phyloP scores from a whole-genome alignment of 129 eudicot species.

The Chrysanthemum lavandulifolium region DNA sequence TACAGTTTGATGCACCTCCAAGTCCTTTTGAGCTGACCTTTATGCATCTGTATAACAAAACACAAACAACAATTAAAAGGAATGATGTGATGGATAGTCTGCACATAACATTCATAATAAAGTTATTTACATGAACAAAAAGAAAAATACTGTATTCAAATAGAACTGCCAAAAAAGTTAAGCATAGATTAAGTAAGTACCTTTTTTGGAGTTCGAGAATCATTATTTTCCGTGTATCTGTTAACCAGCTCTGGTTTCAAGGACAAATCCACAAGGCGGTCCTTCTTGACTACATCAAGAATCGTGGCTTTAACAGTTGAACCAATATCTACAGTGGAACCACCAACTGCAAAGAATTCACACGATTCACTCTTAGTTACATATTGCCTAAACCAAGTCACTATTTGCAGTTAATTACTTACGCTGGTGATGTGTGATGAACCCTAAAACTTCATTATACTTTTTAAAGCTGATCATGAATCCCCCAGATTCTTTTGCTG shows the following conservation, averaged over 20 bases:
- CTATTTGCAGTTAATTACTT: constrained; percentile 29
- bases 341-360: constrained; percentile 56
- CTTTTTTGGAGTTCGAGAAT: constrained; percentile 48
- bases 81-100: too few relatives aligned
- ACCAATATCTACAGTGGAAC: constrained; percentile 49
- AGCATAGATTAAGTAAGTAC: constrained; percentile 20
- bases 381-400: not conserved
- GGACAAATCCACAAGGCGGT: constrained; percentile 83
- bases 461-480: constrained; percentile 65
- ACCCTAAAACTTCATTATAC: constrained; percentile 65
- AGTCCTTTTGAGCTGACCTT: constrained; percentile 56
- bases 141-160: not conserved
- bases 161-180: too few relatives aligned
- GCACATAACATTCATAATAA: too few relatives aligned
- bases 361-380: constrained; percentile 9
- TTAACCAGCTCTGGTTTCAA: constrained; percentile 64
- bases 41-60: constrained; percentile 56
- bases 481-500: constrained; percentile 65
- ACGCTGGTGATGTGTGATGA: constrained; percentile 77
- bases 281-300: constrained; percentile 83
- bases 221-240: constrained; percentile 34
- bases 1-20: constrained; percentile 76
- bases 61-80: constrained; percentile 1
- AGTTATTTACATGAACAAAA: not conserved
- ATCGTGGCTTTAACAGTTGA: constrained; percentile 57